A percentile compares a stretch with the other conserved stretches of the same genome.
Evolutionary conservation across 1,284 basidiomycete species (phyloP).

Genomic region (Rhodotorula mucilaginosa): DNA sequence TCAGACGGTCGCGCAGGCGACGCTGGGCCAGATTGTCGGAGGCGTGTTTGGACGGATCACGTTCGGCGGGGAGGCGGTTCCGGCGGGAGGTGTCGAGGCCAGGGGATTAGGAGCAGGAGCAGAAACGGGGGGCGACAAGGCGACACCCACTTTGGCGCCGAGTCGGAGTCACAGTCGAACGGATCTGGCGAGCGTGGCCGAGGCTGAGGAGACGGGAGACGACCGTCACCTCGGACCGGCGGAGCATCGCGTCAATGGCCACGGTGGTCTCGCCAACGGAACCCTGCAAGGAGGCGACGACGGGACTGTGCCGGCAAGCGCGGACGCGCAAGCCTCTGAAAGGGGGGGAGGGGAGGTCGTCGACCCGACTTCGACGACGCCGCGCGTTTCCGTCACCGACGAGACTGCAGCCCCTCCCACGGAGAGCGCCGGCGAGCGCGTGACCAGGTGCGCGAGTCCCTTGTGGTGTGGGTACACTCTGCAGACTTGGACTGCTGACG

Average conservation of each 20-base stretch:
- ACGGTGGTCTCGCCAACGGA: neutral
- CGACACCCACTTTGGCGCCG: constrained; percentile 1
- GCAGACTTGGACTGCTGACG: no score
- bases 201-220: constrained; percentile 16
- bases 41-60: constrained; percentile 76
- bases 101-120: no score
- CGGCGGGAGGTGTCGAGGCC: no score
- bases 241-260: neutral
- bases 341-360: neutral
- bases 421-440: constrained; percentile 13
- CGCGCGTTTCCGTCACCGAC: constrained; percentile 15
- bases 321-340: neutral
- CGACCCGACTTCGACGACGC: neutral
- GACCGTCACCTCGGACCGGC: neutral
- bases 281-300: neutral
- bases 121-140: no score
- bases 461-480: no score
- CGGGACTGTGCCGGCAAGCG: neutral
- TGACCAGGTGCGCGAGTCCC: constrained; percentile 23
- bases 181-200: constrained; percentile 32
- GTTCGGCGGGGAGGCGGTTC: constrained; percentile 7
- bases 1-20: constrained; percentile 93
- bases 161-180: constrained; percentile 26
- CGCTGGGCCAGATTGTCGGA: constrained; percentile 93
- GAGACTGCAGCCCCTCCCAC: neutral